Base-by-base conservation (phyloP, 257 asterid species). In the Phtheirospermum japonicum region DNA sequence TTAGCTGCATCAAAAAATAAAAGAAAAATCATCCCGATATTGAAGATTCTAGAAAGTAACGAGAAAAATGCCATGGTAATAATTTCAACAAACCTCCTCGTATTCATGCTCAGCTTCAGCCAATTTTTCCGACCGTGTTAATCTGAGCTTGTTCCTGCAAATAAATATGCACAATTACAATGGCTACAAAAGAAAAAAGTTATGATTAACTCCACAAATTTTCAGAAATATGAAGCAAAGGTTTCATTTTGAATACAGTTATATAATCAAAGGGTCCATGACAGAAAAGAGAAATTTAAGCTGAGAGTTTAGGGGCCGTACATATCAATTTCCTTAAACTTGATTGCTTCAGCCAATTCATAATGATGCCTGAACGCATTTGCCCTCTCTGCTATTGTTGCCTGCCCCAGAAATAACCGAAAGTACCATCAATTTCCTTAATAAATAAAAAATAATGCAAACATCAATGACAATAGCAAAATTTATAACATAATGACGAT, bases 241-340 rank as follows among this genome's bases (percentile, higher is more conserved):
- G n/a, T 36, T 43, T 30, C 71, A 30, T 50, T 40, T 40, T 32
- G 57, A 54, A 46, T 28, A 64, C 19, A 58, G 50, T 9, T 26
- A 67, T 51, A 54, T 59, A 62, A 65, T 59, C 68, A 45, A 57
- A 30, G 52, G 59, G 28, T 23, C 28, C 56, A 64, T 33, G 53
- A 56, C 36, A 66, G 54, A 65, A 61, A 66, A 59, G 50, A 5
- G 53, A 68, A 20, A 61, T 26, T 63, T 34, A 14, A 57, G 53
- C 13, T 56, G 48, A 14, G 51, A 57, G 34, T 23, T 68, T 32
- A 67, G 73, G 69, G 67, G 66, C 61, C 94, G 73, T 82, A 93
- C 99, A 93, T 77, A 73, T 89, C 99, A 60, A 93, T 93, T 84
- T 93, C 99, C 94, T 89, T 93, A 51, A 93, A 89, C 79, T 93